Evolutionary conservation across 352 stramenopile genomes (phyloP).

Genomic region (Pythium dissimile): DNA sequence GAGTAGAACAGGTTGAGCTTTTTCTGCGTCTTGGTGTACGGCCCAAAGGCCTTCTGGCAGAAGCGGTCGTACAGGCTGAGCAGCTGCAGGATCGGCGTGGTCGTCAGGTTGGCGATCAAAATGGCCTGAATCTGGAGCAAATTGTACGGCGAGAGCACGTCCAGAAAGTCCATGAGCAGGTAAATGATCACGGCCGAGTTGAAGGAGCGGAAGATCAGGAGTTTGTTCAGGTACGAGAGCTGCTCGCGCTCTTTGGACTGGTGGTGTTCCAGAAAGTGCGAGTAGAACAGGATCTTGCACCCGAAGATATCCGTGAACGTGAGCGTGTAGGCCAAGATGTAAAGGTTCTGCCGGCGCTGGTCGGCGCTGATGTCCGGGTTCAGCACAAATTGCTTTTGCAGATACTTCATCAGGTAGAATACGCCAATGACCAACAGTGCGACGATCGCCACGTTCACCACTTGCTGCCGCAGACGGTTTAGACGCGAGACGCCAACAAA

Average conservation of each 20-base stretch:
- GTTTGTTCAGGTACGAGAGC: slow-evolving; percentile 75
- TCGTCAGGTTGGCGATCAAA: slow-evolving; percentile 75
- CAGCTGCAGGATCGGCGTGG: slow-evolving; percentile 60
- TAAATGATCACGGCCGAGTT: slow-evolving; percentile 78
- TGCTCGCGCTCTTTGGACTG: slow-evolving; percentile 69
- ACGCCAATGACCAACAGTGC: slow-evolving; percentile 46
- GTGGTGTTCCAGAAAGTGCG: slow-evolving; percentile 52
- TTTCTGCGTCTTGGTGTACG: slow-evolving; percentile 59
- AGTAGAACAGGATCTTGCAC: slow-evolving; percentile 58
- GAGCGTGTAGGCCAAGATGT: slow-evolving; percentile 48
- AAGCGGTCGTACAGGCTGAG: slow-evolving; percentile 52
- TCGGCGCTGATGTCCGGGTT: slow-evolving; percentile 20
- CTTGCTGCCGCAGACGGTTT: slow-evolving; percentile 38
- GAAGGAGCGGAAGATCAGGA: slow-evolving; percentile 67
- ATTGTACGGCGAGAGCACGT: slow-evolving; percentile 63
- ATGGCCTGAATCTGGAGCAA: slow-evolving; percentile 72
- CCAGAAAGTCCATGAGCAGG: slow-evolving; percentile 68
- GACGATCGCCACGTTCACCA: slow-evolving; percentile 44
- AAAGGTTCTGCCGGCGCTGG: slow-evolving; percentile 40
- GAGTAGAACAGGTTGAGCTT: slow-evolving; percentile 80
- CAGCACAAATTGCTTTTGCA: slow-evolving; percentile 37
- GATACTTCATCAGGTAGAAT: slow-evolving; percentile 40
- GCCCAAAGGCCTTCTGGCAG: slow-evolving; percentile 37
- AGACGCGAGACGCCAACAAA: slow-evolving; percentile 45
- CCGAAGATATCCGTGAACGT: slow-evolving; percentile 56